Percentiles rank a stretch among this genome's conserved stretches.
Evolutionary conservation across 2,329 filamentous ascomycete species (phyloP).

Genomic region (Chalaropsis ovoidea): DNA sequence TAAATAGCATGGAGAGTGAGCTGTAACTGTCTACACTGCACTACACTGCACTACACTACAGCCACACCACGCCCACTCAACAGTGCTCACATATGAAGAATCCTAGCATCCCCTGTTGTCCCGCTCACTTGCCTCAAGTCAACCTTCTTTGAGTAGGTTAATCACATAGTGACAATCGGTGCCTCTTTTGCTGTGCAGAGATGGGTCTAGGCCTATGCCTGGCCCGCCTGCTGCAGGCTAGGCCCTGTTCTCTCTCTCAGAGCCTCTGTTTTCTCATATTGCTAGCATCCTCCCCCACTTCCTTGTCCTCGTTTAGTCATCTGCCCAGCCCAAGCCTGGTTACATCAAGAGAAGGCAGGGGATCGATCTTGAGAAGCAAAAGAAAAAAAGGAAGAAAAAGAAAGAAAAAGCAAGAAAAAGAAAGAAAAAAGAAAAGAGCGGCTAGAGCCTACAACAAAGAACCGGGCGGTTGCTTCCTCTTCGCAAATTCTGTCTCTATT

Average conservation of each 20-base stretch:
- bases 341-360: not conserved
- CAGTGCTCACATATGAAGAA: not conserved
- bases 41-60: too few species aligned
- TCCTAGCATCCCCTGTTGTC: not conserved
- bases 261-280: not conserved
- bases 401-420: too few species aligned
- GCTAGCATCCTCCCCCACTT: not conserved
- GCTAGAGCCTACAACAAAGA: not conserved
- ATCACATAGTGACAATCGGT: not conserved
- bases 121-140: too few species aligned
- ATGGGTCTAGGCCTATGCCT: not conserved
- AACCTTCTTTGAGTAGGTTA: not conserved
- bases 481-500: not conserved
- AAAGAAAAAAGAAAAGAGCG: conserved; percentile 2
- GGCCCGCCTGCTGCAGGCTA: not conserved
- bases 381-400: too few species aligned
- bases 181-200: not conserved
- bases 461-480: not conserved
- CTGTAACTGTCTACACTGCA: too few species aligned
- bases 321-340: not conserved
- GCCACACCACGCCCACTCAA: not conserved
- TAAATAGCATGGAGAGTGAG: too few species aligned
- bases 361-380: not conserved
- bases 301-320: not conserved
- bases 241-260: not conserved